A percentile compares a stretch with the other conserved stretches of the same genome.
These are phyloP conservation scores for Vigna trinervia DNA, from an alignment of 306 rosid genomes.

Conservation along the genomic window DNA sequence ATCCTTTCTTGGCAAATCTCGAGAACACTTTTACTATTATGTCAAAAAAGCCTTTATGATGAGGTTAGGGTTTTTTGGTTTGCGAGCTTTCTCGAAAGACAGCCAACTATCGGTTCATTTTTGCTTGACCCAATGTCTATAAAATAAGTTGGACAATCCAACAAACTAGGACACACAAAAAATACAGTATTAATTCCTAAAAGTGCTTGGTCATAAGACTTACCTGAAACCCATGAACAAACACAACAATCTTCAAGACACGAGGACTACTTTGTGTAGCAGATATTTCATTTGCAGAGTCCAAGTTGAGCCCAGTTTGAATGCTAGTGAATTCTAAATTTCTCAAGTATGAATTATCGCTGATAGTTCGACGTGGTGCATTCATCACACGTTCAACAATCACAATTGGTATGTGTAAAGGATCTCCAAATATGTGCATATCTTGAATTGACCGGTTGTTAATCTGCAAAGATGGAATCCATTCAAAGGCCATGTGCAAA, in stretches of 20 bases:
- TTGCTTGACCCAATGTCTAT: constrained; percentile 4
- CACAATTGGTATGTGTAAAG: constrained; percentile 73
- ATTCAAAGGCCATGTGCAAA: constrained; percentile 22
- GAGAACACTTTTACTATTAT: not conserved
- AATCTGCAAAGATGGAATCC: constrained; percentile 59
- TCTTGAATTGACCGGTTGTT: constrained; percentile 87
- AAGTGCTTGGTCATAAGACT: constrained; percentile 44
- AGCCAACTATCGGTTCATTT: not conserved
- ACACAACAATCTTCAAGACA: constrained; percentile 73
- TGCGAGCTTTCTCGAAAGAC: not conserved
- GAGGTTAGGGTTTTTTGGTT: not conserved
- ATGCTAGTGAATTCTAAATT: constrained; percentile 49
- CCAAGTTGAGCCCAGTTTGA: constrained; percentile 48
- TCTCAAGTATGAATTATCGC: constrained; percentile 75
- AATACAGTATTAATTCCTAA: not conserved
- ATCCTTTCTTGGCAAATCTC: not conserved
- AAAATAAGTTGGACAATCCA: not conserved
- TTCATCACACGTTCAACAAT: constrained; percentile 82
- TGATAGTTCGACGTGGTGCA: constrained; percentile 72
- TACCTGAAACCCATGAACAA: constrained; percentile 96
- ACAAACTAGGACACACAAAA: constrained; percentile 5
- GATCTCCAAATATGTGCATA: constrained; percentile 80
- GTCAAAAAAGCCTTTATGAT: not conserved
- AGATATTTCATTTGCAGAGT: constrained; percentile 45
- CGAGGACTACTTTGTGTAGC: constrained; percentile 47